These are phyloP conservation scores for Ophiostoma piceae DNA, from an alignment of 2,329 filamentous ascomycete genomes.

Conservation along the genomic window DNA sequence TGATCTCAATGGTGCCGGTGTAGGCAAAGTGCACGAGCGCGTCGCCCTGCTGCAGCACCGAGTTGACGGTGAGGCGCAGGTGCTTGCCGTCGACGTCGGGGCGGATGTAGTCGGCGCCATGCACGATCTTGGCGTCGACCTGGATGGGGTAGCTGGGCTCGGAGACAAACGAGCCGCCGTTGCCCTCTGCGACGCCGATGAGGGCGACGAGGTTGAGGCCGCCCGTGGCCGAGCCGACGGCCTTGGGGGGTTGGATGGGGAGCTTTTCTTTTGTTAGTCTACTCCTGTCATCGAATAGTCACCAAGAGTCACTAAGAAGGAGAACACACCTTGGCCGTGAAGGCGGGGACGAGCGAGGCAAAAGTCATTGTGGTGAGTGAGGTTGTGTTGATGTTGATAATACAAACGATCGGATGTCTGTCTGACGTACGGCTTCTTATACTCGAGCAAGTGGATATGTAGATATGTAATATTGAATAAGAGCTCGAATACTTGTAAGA, in stretches of 20 bases:
- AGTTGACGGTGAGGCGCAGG: constrained; percentile 39
- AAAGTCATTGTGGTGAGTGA: constrained; percentile 34
- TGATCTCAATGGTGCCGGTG: constrained; percentile 36
- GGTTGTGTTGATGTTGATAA: background rate
- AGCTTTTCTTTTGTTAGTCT: constrained; percentile 28
- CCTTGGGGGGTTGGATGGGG: constrained; percentile 30
- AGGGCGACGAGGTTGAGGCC: constrained; percentile 34
- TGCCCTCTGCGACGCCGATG: constrained; percentile 25
- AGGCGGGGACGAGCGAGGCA: constrained; percentile 40
- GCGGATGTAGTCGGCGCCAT: constrained; percentile 41
- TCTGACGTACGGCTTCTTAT: too few relatives aligned
- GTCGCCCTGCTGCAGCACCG: constrained; percentile 35
- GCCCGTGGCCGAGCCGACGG: constrained; percentile 32
- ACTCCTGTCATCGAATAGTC: too few relatives aligned
- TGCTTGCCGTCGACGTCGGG: constrained; percentile 35
- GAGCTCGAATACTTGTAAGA: background rate
- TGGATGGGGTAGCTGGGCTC: constrained; percentile 37
- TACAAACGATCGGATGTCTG: too few relatives aligned
- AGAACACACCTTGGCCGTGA: constrained; percentile 35
- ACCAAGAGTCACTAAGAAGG: too few relatives aligned
- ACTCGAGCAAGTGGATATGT: too few relatives aligned
- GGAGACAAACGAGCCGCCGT: constrained; percentile 35
- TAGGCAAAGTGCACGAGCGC: constrained; percentile 37
- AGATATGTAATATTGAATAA: background rate
- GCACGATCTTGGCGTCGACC: constrained; percentile 37